A percentile compares a stretch with the other conserved stretches of the same genome.
Conservation (phyloP, 169 alveolate genomes). For the Cryptosporidium parvum region DNA sequence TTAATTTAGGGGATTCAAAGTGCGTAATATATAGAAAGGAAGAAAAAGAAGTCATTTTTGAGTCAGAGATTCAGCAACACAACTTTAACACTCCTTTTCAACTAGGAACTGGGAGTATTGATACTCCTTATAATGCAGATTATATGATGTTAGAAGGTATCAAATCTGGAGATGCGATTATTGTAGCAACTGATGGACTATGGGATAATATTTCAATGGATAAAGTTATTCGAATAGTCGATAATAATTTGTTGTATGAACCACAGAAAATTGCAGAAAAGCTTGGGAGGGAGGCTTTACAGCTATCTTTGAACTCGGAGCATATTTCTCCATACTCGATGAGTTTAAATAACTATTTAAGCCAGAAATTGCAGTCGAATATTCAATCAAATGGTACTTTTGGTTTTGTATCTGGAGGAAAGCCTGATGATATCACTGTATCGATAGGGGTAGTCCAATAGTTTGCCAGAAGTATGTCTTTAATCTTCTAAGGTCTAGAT, state of each 20-base stretch:
- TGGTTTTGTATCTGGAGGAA: constrained; percentile 20
- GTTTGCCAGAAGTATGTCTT: background rate
- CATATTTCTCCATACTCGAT: constrained; percentile 43
- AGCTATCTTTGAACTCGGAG: constrained; percentile 7
- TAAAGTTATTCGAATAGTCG: constrained; percentile 23
- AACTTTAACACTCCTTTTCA: constrained; percentile 61
- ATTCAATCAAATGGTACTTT: background rate
- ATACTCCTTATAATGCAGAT: constrained; percentile 43
- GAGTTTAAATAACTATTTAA: constrained; percentile 2
- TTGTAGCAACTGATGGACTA: constrained; percentile 68
- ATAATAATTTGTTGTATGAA: background rate
- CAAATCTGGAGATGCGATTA: constrained; percentile 29
- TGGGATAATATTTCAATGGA: constrained; percentile 51
- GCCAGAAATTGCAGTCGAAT: background rate
- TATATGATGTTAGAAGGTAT: constrained; percentile 14
- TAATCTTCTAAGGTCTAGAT: background rate
- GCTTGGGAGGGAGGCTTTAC: constrained; percentile 31
- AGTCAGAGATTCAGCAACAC: constrained; percentile 48
- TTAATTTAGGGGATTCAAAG: constrained; percentile 59
- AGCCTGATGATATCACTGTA: constrained; percentile 62
- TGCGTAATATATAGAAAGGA: constrained; percentile 35
- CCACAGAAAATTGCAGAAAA: constrained; percentile 69
- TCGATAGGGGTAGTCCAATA: constrained; percentile 43
- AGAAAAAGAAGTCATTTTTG: constrained; percentile 29
- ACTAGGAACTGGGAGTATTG: constrained; percentile 56